These are phyloP conservation scores for Cyclocybe aegerita DNA, from an alignment of 768 basidiomycete genomes.

Conservation along the genomic window DNA sequence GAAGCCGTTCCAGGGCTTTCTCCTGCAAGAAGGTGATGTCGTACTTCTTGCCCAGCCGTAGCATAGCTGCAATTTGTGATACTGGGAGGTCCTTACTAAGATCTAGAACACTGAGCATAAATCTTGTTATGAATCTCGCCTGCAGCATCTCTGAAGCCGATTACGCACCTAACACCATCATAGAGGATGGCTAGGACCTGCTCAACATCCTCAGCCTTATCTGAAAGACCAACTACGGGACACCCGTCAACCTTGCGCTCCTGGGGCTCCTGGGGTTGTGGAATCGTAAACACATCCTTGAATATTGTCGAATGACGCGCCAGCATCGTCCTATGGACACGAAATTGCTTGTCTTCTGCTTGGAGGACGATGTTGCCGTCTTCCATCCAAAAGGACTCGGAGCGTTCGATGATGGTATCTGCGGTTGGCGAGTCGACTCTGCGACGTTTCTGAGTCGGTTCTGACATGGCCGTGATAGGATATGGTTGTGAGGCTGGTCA, in stretches of 20 bases:
- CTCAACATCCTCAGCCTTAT: constrained; percentile 11
- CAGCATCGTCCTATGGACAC: constrained; percentile 18
- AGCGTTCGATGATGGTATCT: too few relatives aligned
- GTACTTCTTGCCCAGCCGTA: constrained; percentile 17
- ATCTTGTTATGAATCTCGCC: too few relatives aligned
- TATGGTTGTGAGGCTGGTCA: not conserved
- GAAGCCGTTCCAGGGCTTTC: constrained; percentile 7
- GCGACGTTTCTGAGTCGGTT: too few relatives aligned
- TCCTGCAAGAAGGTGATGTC: constrained; percentile 9
- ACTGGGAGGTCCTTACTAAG: constrained; percentile 1
- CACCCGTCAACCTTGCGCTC: constrained; percentile 11
- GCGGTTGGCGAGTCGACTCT: too few relatives aligned
- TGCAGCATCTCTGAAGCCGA: too few relatives aligned
- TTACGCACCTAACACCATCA: constrained; percentile 9
- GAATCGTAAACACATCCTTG: constrained; percentile 20
- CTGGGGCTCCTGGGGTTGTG: constrained; percentile 7
- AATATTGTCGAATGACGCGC: constrained; percentile 18
- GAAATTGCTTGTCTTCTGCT: constrained; percentile 17
- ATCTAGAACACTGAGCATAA: not conserved
- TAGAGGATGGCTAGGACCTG: constrained; percentile 13
- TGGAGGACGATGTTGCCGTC: constrained; percentile 21
- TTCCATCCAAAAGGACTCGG: too few relatives aligned
- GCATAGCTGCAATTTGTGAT: constrained; percentile 1
- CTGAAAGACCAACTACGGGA: constrained; percentile 16
- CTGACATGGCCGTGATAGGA: too few relatives aligned